Conservation (phyloP, 2,329 filamentous ascomycete genomes). For the Stachybotrys echinatus region DNA sequence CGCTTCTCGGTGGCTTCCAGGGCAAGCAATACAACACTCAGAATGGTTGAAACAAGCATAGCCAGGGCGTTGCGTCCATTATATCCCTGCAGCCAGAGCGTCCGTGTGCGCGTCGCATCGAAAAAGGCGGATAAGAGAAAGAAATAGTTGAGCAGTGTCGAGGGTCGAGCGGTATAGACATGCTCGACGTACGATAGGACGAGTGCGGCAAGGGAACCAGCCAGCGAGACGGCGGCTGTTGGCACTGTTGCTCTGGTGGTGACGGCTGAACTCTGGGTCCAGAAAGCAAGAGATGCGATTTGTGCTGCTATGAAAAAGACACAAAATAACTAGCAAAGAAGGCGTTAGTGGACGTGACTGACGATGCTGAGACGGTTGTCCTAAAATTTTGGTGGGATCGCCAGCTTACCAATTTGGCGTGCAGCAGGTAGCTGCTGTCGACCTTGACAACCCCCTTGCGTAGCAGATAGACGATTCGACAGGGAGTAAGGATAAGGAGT, state of each 20-base stretch:
- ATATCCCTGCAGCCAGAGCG: conserved; percentile 4
- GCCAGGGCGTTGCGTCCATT: conserved; percentile 1
- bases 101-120: conserved; percentile 4
- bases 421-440: conserved; percentile 10
- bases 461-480: conserved; percentile 9
- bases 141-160: conserved; percentile 4
- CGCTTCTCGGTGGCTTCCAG: conserved; percentile 5
- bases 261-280: conserved; percentile 1
- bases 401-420: conserved; percentile 13
- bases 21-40: conserved; percentile 3
- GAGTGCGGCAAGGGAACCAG: conserved; percentile 2
- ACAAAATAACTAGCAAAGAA: background rate
- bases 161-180: conserved; percentile 4
- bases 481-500: conserved; percentile 20
- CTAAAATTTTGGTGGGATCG: background rate
- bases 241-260: conserved; percentile 2
- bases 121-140: conserved; percentile 4
- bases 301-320: background rate
- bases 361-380: too few relatives aligned
- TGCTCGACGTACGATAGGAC: conserved; percentile 5
- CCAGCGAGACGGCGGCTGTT: conserved; percentile 3
- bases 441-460: conserved; percentile 14
- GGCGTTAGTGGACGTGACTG: background rate
- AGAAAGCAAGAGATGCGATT: conserved; percentile 4
- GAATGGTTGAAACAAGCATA: background rate